Conservation (phyloP, 805 yeast genomes). For the Komagataella phaffii region DNA sequence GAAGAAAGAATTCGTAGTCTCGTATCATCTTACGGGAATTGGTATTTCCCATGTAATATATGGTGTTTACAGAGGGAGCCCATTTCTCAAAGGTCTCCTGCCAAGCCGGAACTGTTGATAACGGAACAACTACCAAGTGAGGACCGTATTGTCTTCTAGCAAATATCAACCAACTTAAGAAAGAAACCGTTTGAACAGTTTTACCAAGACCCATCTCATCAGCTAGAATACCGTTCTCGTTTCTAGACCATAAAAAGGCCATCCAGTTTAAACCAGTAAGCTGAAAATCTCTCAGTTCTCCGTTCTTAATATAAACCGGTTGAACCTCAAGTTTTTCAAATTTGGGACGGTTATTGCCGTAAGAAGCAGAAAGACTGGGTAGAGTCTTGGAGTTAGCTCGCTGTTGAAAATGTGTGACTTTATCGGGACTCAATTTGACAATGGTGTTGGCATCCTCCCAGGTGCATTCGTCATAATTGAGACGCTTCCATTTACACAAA, state of each 20-base stretch:
- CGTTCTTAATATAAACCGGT: slow-evolving; percentile 82
- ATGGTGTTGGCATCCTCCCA: slow-evolving; percentile 92
- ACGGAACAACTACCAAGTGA: slow-evolving; percentile 89
- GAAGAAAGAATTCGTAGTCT: slow-evolving; percentile 67
- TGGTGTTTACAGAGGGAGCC: slow-evolving; percentile 93
- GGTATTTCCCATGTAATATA: slow-evolving; percentile 87
- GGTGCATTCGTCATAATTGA: slow-evolving; percentile 89
- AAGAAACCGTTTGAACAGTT: slow-evolving; percentile 93
- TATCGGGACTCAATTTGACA: slow-evolving; percentile 71
- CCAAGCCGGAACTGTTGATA: slow-evolving; percentile 97
- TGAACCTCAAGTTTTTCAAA: slow-evolving; percentile 80
- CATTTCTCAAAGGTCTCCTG: slow-evolving; percentile 96
- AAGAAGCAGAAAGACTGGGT: slow-evolving; percentile 69
- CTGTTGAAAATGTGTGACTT: slow-evolving; percentile 72
- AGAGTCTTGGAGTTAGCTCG: slow-evolving; percentile 73
- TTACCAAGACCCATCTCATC: slow-evolving; percentile 99
- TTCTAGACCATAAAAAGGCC: slow-evolving; percentile 97
- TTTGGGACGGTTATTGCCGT: slow-evolving; percentile 65
- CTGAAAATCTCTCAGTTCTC: slow-evolving; percentile 93
- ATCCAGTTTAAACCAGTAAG: slow-evolving; percentile 98
- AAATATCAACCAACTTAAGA: slow-evolving; percentile 86
- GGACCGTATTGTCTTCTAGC: slow-evolving; percentile 98
- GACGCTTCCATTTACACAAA: slow-evolving; percentile 85
- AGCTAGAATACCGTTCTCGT: slow-evolving; percentile 93
- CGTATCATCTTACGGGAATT: slow-evolving; percentile 72